Conservation (phyloP, 495 filamentous ascomycete genomes). For the Rusavskia elegans region DNA sequence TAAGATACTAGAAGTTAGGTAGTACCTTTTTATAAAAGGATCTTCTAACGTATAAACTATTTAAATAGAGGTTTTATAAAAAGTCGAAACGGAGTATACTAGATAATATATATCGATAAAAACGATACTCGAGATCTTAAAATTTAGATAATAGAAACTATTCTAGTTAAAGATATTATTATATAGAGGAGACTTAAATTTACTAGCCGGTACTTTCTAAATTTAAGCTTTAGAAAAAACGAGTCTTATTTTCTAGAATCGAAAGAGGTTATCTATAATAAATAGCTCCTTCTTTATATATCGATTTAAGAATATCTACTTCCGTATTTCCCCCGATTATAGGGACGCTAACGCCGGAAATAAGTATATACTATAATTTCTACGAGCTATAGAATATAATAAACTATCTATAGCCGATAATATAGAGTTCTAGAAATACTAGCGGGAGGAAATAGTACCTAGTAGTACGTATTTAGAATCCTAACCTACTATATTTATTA, state of each 20-base stretch:
- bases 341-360: conserved; percentile 10
- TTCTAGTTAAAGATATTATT: conserved; percentile 20
- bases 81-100: conserved; percentile 36
- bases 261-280: conserved; percentile 13
- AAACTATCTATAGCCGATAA: conserved; percentile 6
- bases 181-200: conserved; percentile 25
- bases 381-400: conserved; percentile 14
- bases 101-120: conserved; percentile 29
- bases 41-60: conserved; percentile 20
- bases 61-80: conserved; percentile 24
- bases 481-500: neutral
- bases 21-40: conserved; percentile 23
- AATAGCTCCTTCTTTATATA: conserved; percentile 22
- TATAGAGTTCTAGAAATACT: conserved; percentile 9
- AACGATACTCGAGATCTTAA: conserved; percentile 22
- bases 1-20: conserved; percentile 11
- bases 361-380: conserved; percentile 11
- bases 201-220: conserved; percentile 34
- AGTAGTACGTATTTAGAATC: conserved; percentile 12
- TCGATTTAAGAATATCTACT: conserved; percentile 19
- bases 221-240: conserved; percentile 15
- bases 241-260: neutral
- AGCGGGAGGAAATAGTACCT: conserved; percentile 16
- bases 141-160: conserved; percentile 28
- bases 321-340: conserved; percentile 10